Conservation (phyloP, 441 rosid species). For the Adansonia grandidieri region DNA sequence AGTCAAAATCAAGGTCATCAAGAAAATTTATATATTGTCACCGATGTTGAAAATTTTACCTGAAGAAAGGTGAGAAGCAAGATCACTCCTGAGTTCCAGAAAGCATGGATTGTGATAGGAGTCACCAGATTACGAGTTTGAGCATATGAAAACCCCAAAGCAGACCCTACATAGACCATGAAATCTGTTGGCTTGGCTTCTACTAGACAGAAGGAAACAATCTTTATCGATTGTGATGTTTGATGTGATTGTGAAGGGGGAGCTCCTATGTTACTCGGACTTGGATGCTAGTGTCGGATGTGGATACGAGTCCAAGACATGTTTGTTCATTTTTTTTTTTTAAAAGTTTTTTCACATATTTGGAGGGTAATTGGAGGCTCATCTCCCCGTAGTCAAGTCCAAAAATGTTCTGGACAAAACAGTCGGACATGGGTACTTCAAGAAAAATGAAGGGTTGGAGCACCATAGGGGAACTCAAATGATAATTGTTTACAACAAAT, state of each 20-base stretch:
- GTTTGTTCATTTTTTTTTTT: no score
- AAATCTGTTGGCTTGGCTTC: conserved; percentile 17
- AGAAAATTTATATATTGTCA: background rate
- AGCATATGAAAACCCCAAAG: conserved; percentile 82
- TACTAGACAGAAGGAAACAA: background rate
- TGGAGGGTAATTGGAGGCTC: no score
- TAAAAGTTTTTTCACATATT: no score
- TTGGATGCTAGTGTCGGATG: no score
- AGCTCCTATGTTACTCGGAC: no score
- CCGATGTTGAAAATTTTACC: conserved; percentile 44
- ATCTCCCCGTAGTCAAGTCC: no score
- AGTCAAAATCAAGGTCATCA: background rate
- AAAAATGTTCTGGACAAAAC: no score
- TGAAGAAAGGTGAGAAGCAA: conserved; percentile 81
- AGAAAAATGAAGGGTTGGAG: no score
- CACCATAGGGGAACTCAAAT: background rate
- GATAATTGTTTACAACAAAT: background rate
- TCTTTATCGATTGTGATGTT: background rate
- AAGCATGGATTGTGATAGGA: conserved; percentile 79
- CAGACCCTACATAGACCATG: conserved; percentile 48
- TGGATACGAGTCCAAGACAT: no score
- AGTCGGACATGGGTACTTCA: no score
- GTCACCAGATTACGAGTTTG: conserved; percentile 87
- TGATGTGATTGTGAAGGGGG: background rate
- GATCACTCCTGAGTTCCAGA: conserved; percentile 88